Evolutionary conservation across 2,329 filamentous ascomycete genomes (phyloP), one percentile per base, ranked within the genome.

Genomic region (Aspergillus ochraceus): DNA sequence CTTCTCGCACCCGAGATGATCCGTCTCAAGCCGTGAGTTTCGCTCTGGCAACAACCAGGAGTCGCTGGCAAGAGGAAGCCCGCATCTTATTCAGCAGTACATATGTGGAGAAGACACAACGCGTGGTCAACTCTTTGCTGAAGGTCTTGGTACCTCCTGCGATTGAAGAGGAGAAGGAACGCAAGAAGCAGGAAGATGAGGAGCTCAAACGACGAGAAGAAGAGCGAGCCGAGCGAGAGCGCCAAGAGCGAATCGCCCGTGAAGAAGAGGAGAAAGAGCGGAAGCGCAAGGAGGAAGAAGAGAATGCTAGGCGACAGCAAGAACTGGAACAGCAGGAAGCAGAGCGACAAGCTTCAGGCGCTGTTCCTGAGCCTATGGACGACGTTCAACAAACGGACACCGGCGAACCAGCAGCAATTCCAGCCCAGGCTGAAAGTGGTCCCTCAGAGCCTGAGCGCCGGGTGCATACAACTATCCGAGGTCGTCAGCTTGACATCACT

Each of bases 401-500:
- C 54, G 65, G 64, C 46, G 71, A 75, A 61, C 61, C 73, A 14
- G 70, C 69, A 10, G 64, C 68, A 42, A 69, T 74, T 52, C 64
- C 73, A 36, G 71, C 72, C 45, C 69, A 76, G 77, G 70, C 79
- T 30, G 75, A 81, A 54, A 72, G 80, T n/a, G 78, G 79, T 30
- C 77, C 79, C 20, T 74, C 80, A 39, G 83, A 84, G 54, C 79
- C 84, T 50, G 70, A 70, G 32, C 74, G 76, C 56, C 89, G 93
- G 52, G 84, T 96, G 30, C 89, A 88, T 68, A 96, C 91, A 17
- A 93, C 86, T 2, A 92, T 99, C 56, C 84, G 93, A 61, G 94
- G 93, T 26, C 90, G 90, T 64, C 88, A 95, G 69, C 86, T 96
- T 55, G 95, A 99, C 74, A 95, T 99, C 52, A 99, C 95, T 0